phyloP scores from a whole-genome alignment of 768 basidiomycete genomes.

The Trametes meyenii region DNA sequence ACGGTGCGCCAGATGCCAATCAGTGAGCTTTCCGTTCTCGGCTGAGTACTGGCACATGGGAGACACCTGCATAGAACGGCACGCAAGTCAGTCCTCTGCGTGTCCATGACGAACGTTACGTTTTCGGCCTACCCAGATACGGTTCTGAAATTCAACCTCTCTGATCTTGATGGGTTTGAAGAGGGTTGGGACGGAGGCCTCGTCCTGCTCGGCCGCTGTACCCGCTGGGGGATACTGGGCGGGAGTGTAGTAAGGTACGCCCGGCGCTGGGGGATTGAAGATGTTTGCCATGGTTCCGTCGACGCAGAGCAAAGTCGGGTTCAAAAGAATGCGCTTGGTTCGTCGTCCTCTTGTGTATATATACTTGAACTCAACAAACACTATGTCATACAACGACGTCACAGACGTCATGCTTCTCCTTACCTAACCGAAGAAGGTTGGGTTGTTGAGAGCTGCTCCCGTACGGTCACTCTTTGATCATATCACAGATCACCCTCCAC shows the following conservation, averaged over 20 bases:
- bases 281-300: conserved; percentile 14
- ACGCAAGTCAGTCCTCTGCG: background rate
- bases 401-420: no score
- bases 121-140: conserved; percentile 28
- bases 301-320: background rate
- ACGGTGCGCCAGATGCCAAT: conserved; percentile 61
- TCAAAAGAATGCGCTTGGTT: background rate
- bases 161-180: conserved; percentile 57
- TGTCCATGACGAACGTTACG: no score
- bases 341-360: no score
- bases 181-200: conserved; percentile 39
- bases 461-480: no score
- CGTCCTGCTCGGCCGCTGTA: conserved; percentile 42
- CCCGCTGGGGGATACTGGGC: conserved; percentile 48
- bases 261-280: conserved; percentile 44
- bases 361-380: no score
- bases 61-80: conserved; percentile 40
- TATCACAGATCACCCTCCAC: no score
- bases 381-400: no score
- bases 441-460: no score
- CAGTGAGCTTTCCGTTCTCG: conserved; percentile 51
- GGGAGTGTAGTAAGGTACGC: conserved; percentile 50
- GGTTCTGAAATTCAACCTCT: conserved; percentile 34
- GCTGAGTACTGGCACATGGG: conserved; percentile 66
- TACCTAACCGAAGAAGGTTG: no score